Base-by-base conservation (phyloP, 2,329 filamentous ascomycete genomes). In the Dactylonectria macrodidyma region DNA sequence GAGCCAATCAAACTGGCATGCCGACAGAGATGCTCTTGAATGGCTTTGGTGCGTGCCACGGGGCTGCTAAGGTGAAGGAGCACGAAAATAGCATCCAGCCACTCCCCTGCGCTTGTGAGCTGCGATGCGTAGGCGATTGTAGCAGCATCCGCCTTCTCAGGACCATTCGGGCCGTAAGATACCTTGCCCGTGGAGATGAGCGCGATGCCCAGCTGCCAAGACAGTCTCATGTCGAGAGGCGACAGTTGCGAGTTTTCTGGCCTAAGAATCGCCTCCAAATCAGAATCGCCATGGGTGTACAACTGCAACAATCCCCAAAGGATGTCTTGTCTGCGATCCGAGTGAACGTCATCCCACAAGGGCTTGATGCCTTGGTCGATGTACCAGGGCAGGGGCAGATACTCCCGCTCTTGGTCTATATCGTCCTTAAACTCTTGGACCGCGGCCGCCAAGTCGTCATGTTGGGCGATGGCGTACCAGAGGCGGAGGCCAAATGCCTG, bases 401-500 rank as follows among this genome's bases (percentile, higher is more conserved):
- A 88, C 78, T 97, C 95, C 55, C 87, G 86, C 51, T 91, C 91
- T 67, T 92, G 88, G 33, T 86, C 83, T 52, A 98, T 85, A 74
- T 97, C 95, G 62, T 91, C 85, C 68, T 90, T 85, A 80, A 95
- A 99, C 33, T 88, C 87, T 50, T 86, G 81, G 5, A 99, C 91
- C 3, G 95, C 95, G 52, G 86, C 84, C 9, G 91, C 89, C 50
- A 98, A 86, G 41, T 90, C 87, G 51, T 95, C 92, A 46, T 90
- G 86, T 38, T 88, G 84, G 2, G 89, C 86, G 47, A 91, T 93
- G 51, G 91, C 91, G 79, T 97, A 99, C 93, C 95, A 98, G 2
- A 99, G 85, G 50, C 95, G 91, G 57, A 99, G 86, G 11, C 94
- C 95, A 80, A 99, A 97, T 0, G 95, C 92, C 77, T 97, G 95